A percentile compares a stretch with the other conserved stretches of the same genome.
Conservation (phyloP, 176 grass and related monocot species). For the Raddia distichophylla region DNA sequence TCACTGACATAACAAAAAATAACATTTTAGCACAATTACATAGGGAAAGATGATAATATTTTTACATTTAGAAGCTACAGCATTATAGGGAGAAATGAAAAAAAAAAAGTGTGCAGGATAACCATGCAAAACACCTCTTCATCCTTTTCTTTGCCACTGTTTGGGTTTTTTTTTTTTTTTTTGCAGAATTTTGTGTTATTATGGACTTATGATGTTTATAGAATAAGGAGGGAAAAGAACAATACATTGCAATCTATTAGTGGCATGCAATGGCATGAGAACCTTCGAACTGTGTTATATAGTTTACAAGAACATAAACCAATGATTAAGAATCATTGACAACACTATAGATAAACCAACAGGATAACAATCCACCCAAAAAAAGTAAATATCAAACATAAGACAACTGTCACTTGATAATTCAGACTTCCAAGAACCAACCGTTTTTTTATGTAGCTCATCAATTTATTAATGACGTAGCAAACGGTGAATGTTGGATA, state of each 20-base stretch:
- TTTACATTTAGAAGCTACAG: background rate
- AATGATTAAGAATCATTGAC: slow-evolving; percentile 2
- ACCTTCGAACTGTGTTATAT: background rate
- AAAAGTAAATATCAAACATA: background rate
- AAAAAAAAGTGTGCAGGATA: background rate
- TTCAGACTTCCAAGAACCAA: slow-evolving; percentile 38
- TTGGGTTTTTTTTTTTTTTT: no score
- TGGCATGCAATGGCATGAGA: background rate
- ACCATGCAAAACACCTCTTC: background rate
- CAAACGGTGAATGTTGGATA: slow-evolving; percentile 76
- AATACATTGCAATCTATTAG: background rate
- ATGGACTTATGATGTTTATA: background rate
- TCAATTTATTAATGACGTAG: slow-evolving; percentile 74
- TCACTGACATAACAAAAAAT: slow-evolving; percentile 58
- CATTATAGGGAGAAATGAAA: background rate
- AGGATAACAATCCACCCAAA: background rate
- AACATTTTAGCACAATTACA: slow-evolving; percentile 13
- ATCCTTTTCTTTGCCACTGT: background rate
- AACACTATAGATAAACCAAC: background rate
- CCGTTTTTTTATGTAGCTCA: slow-evolving; percentile 80
- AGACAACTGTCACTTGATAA: background rate
- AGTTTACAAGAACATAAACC: background rate
- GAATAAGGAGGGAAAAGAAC: background rate
- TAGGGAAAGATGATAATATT: background rate
- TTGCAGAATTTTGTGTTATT: background rate